These are phyloP conservation scores for Aspergillus haitiensis DNA, from an alignment of 495 filamentous ascomycete genomes.

Conservation along the genomic window DNA sequence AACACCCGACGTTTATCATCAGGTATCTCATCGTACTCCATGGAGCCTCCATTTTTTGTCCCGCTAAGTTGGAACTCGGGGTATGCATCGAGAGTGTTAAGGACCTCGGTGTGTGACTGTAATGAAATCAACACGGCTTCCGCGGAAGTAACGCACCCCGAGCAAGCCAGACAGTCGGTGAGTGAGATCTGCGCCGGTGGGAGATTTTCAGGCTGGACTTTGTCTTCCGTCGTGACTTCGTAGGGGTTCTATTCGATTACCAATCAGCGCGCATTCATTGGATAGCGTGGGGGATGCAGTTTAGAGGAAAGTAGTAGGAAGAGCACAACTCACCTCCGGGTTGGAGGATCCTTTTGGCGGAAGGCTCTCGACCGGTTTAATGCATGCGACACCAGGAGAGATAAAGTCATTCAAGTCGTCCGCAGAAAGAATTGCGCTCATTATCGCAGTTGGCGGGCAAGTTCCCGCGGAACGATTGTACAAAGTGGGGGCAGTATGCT, in stretches of 20 bases:
- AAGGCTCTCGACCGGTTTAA: slow-evolving; percentile 93
- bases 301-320: slow-evolving; percentile 2
- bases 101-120: slow-evolving; percentile 88
- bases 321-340: slow-evolving; percentile 33
- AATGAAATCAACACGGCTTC: slow-evolving; percentile 92
- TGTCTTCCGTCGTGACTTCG: slow-evolving; percentile 91
- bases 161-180: slow-evolving; percentile 96
- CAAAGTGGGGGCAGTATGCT: not conserved
- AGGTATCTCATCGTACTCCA: slow-evolving; percentile 28
- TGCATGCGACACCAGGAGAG: slow-evolving; percentile 93
- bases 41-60: slow-evolving; percentile 27
- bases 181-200: slow-evolving; percentile 84
- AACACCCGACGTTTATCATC: slow-evolving; percentile 64
- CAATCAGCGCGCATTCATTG: slow-evolving; percentile 27
- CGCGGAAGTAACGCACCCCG: slow-evolving; percentile 94
- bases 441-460: slow-evolving; percentile 44
- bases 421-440: slow-evolving; percentile 94
- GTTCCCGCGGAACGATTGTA: slow-evolving; percentile 11
- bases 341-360: slow-evolving; percentile 52
- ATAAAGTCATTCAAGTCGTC: slow-evolving; percentile 99
- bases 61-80: slow-evolving; percentile 47
- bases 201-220: slow-evolving; percentile 57
- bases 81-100: slow-evolving; percentile 72
- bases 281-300: not conserved
- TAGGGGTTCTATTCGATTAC: slow-evolving; percentile 58